A percentile compares a stretch with the other conserved stretches of the same genome.
Evolutionary conservation across 305 asterid genomes (phyloP).

Genomic region (Fraxinus albicans): DNA sequence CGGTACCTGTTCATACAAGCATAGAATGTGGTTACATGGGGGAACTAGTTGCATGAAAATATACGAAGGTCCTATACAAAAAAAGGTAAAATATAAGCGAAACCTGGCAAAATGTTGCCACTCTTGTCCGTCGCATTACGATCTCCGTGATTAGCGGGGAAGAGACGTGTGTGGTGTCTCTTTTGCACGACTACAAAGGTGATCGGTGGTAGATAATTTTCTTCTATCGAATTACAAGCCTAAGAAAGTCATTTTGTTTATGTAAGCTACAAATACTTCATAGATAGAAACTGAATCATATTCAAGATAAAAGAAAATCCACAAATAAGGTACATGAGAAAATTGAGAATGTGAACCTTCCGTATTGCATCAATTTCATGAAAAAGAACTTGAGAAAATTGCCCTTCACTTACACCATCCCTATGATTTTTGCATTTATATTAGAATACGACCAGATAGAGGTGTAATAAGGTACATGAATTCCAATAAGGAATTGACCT

Average conservation of each 20-base stretch:
- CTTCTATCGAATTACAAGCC: conserved; percentile 73
- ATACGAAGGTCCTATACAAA: background rate
- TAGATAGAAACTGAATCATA: background rate
- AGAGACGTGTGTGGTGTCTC: conserved; percentile 93
- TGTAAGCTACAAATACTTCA: background rate
- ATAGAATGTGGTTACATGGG: background rate
- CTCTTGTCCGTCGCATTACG: conserved; percentile 56
- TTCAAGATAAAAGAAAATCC: background rate
- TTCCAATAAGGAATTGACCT: conserved; percentile 39
- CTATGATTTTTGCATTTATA: conserved; percentile 32
- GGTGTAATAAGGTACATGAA: background rate
- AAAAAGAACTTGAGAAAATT: conserved; percentile 68
- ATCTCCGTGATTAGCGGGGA: conserved; percentile 51
- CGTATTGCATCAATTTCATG: conserved; percentile 69
- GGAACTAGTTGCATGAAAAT: background rate
- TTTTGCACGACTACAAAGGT: conserved; percentile 94
- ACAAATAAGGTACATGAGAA: background rate
- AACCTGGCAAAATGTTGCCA: conserved; percentile 86
- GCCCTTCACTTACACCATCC: conserved; percentile 94
- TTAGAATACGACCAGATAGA: background rate
- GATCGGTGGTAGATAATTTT: conserved; percentile 47
- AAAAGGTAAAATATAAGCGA: background rate
- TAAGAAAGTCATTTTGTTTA: conserved; percentile 23
- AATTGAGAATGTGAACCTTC: conserved; percentile 37
- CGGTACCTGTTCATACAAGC: conserved; percentile 55